A percentile compares a stretch with the other conserved stretches of the same genome.
Conservation (phyloP, 129 eudicot species). For the Lactuca saligna region DNA sequence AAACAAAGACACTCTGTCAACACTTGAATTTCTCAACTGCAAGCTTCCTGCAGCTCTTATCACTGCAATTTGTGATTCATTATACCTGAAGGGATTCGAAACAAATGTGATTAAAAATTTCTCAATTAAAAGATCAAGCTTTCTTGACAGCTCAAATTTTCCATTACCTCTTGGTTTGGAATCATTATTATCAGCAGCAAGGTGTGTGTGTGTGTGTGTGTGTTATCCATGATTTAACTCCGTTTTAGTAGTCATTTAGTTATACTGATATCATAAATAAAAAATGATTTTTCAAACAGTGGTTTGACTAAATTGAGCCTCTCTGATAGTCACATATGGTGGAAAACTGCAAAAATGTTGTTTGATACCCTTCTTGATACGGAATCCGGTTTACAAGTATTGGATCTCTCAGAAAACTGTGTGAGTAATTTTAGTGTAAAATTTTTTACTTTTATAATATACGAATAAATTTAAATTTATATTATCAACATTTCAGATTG, state of each 20-base stretch:
- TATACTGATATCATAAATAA: too few relatives aligned
- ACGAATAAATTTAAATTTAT: neutral
- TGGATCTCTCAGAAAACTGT: slow-evolving; percentile 82
- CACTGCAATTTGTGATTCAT: slow-evolving; percentile 60
- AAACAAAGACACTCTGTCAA: slow-evolving; percentile 46
- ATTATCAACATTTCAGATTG: slow-evolving; percentile 47
- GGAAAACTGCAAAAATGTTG: slow-evolving; percentile 52
- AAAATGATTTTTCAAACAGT: slow-evolving; percentile 34
- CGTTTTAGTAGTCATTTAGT: too few relatives aligned
- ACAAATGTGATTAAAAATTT: slow-evolving; percentile 54
- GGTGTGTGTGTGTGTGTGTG: slow-evolving; percentile 32
- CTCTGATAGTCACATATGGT: slow-evolving; percentile 47
- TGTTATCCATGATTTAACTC: neutral
- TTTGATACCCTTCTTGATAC: slow-evolving; percentile 63
- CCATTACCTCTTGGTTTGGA: slow-evolving; percentile 60
- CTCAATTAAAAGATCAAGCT: slow-evolving; percentile 67
- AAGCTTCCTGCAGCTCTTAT: slow-evolving; percentile 60
- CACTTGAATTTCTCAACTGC: slow-evolving; percentile 64
- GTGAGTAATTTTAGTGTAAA: slow-evolving; percentile 43
- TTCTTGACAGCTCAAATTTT: slow-evolving; percentile 43
- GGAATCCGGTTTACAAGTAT: slow-evolving; percentile 48
- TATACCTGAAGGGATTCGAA: slow-evolving; percentile 39
- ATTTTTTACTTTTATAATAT: neutral
- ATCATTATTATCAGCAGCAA: slow-evolving; percentile 53
- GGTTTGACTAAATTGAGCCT: slow-evolving; percentile 55